Conservation (phyloP, 768 basidiomycete genomes). For the Suillus paluster region DNA sequence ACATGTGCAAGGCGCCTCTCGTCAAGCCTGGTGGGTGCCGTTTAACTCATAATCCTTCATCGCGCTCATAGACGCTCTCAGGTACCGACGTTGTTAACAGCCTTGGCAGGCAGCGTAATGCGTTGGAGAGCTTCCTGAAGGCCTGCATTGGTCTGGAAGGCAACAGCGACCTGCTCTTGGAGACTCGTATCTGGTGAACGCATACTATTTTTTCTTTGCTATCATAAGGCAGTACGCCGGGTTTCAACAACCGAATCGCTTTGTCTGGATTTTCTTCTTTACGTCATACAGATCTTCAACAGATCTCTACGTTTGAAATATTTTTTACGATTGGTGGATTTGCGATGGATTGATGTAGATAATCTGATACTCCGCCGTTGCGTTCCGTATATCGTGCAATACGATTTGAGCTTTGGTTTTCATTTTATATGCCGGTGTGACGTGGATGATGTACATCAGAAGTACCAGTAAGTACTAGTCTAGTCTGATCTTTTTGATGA, state of each 20-base stretch:
- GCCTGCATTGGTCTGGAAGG: conserved; percentile 90
- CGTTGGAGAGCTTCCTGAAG: conserved; percentile 92
- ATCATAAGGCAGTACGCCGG: neutral
- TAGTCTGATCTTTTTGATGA: too few relatives aligned
- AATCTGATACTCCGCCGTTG: neutral
- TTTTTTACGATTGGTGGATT: neutral
- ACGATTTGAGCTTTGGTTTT: neutral
- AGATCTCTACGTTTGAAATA: neutral
- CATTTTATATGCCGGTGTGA: neutral
- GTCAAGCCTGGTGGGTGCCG: conserved; percentile 77
- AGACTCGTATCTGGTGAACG: conserved; percentile 86
- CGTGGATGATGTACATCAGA: neutral
- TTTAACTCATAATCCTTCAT: neutral
- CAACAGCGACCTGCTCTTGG: conserved; percentile 81
- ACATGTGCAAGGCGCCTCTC: conserved; percentile 98
- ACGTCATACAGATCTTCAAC: conserved; percentile 5
- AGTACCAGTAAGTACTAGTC: too few relatives aligned
- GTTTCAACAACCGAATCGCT: conserved; percentile 5
- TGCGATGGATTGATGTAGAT: neutral
- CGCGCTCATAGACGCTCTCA: conserved; percentile 15
- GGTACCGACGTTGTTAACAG: conserved; percentile 95
- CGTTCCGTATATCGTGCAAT: neutral
- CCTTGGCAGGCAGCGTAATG: conserved; percentile 92
- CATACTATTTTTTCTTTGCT: neutral
- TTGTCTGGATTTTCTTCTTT: neutral